Base-by-base conservation (phyloP, 2,329 filamentous ascomycete species). In the Penicillium sp. region DNA sequence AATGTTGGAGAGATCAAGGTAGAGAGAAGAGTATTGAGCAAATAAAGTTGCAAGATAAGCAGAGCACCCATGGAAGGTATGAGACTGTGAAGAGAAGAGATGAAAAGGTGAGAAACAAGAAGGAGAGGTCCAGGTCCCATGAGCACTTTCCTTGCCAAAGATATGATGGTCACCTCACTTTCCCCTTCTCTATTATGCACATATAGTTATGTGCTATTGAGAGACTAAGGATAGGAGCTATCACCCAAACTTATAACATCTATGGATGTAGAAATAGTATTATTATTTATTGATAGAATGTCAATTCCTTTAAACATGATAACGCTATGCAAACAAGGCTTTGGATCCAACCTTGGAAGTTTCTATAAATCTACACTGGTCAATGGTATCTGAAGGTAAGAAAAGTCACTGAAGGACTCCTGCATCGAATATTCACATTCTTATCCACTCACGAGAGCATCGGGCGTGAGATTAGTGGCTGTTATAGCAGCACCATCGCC, bases 391-490 rank as follows among this genome's bases (percentile, higher is more conserved):
- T 16, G 40, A 33, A 25, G 15, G 16, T 3, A 36, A 34, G 7
- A 8, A 27, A 16, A 6, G n/a, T 19, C 6, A 15, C 10, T 39
- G 8, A 39, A 10, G 29, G 23, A 4, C 15, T 11, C 19, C 13
- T 19, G 21, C 3, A 36, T 15, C 11, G 11, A 21, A 45, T 16
- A 46, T 46, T 11, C 16, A 50, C 9, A 31, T 53, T 23, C 27
- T 61, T 51, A 72, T 40, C 69, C 70, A 50, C 66, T 71, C 57
- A 73, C 68, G 50, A 72, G 60, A 19, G 53, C 53, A 62, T 72
- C 69, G 2, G 69, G 64, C 3, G 68, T 69, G 27, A 68, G 53
- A 16, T 59, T 61, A 27, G 60, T 57, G 21, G 65, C 57, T n/a
- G 57, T 54, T 29, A 61, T 55, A 16, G 57, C 53, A 38, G 48